These are phyloP conservation scores for Magnolia officinalis DNA, from an alignment of 164 flowering plant genomes.

Conservation along the genomic window DNA sequence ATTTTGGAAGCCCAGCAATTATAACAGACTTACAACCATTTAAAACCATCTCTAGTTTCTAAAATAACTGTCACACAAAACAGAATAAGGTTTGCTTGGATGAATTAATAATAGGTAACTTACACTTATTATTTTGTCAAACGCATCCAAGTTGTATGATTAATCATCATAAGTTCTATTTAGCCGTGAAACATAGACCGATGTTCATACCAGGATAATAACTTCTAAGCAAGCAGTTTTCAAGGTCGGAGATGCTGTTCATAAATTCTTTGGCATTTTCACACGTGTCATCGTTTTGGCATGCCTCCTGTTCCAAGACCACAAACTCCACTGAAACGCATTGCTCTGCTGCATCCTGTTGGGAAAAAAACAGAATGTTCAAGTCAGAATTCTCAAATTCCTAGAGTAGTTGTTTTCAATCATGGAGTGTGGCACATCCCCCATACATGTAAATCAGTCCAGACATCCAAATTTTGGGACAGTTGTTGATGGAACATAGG, in stretches of 20 bases:
- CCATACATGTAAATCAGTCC: background rate
- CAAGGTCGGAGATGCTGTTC: constrained; percentile 53
- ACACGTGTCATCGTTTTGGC: constrained; percentile 34
- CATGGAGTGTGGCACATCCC: no score
- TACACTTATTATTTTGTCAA: background rate
- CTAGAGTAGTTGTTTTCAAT: no score
- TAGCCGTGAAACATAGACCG: background rate
- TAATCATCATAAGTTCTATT: background rate
- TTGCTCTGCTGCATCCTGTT: constrained; percentile 76
- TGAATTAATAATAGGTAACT: background rate
- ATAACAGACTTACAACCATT: background rate
- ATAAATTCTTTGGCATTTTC: constrained; percentile 43
- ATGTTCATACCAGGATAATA: constrained; percentile 51
- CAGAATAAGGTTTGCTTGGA: no score
- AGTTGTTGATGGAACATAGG: background rate
- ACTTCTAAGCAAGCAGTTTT: constrained; percentile 60
- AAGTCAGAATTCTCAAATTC: background rate
- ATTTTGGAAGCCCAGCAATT: background rate
- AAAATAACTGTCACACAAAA: background rate
- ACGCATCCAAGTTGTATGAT: no score
- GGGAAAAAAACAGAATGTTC: background rate
- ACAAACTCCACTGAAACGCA: constrained; percentile 70
- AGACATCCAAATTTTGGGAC: background rate
- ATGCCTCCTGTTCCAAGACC: constrained; percentile 50
- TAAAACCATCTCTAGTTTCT: background rate